Conservation (phyloP, 1,284 basidiomycete species). For the Schizophyllum amplum region DNA sequence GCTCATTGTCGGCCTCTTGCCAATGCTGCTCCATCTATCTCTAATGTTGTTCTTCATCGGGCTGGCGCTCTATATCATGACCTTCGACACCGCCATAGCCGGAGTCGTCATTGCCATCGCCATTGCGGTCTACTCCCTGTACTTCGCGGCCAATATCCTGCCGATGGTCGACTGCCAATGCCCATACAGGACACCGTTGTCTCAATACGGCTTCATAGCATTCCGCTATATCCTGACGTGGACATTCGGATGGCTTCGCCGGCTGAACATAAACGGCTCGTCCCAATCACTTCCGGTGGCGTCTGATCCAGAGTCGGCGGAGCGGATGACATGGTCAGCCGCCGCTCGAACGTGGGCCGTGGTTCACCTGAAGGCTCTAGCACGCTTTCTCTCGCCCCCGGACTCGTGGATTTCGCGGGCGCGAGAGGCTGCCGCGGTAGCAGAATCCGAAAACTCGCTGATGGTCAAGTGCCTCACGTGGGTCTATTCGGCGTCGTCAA, state of each 20-base stretch:
- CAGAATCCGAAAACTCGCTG: neutral
- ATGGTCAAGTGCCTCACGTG: neutral
- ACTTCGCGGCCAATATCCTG: slow-evolving; percentile 24
- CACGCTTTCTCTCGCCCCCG: neutral
- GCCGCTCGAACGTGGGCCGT: slow-evolving; percentile 32
- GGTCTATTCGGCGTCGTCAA: neutral
- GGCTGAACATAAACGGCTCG: too few species aligned
- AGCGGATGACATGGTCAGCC: too few species aligned
- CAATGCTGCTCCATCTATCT: slow-evolving; percentile 30
- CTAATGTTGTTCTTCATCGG: slow-evolving; percentile 33
- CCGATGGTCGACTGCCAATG: slow-evolving; percentile 26
- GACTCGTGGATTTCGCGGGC: neutral
- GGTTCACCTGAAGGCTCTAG: slow-evolving; percentile 10
- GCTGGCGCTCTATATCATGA: slow-evolving; percentile 27
- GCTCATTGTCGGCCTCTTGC: slow-evolving; percentile 12
- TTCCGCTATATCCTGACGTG: too few species aligned
- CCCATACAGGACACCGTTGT: slow-evolving; percentile 32
- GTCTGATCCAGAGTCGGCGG: too few species aligned
- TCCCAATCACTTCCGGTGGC: too few species aligned
- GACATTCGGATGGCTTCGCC: too few species aligned
- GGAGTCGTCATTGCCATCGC: slow-evolving; percentile 23
- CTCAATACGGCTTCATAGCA: slow-evolving; percentile 8
- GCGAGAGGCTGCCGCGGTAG: neutral
- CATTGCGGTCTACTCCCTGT: slow-evolving; percentile 20
- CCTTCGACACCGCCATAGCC: slow-evolving; percentile 24